Base-by-base conservation (phyloP, 768 basidiomycete genomes). In the Macrolepiota dolichaula region DNA sequence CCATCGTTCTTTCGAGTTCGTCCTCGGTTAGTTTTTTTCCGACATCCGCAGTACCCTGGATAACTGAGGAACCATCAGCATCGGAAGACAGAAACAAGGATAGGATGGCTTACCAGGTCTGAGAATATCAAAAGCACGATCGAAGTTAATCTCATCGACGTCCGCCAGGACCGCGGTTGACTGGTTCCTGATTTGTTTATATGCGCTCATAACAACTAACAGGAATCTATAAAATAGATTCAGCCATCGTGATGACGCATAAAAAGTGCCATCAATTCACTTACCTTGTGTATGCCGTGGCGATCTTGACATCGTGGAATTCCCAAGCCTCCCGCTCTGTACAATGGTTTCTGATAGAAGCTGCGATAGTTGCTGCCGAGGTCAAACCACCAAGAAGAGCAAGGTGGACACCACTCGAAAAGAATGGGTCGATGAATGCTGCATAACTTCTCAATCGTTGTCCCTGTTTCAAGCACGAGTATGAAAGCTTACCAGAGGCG, bases 381-480 rank as follows among this genome's bases (percentile, higher is more conserved):
- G 76, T 71, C n/a, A 79, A 69, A 3, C 67, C 76, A n/a, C 73
- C 70, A 4, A 70, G 68, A 44, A 77, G 67, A 4, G 77, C 78
- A 17, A 79, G 70, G 65, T 79, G 78, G 25, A 78, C 74, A 0
- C 78, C 78, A 54, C 80, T 82, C 3, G 85, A 86, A 72, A 87
- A 87, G 71, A 86, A 80, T 0, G 85, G 85, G 64, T 87, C 85
- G 58, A 87, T 85, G 67, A 84, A 85, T 1, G 83, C 82, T 61
- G 15, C 36, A 3, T 5, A 9, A 15, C 15, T 22, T 22, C 38
- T n/a, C 49, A 35, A 5, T 44, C 9, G 35, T 17, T 25, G 22
- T 44, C n/a, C 5, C n/a, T 13, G 7, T 10, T 36, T 24, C 52
- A 44, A 2, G 40, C 29, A 24, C n/a, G 44, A 9, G 22, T 13